Conservation (phyloP, 345 rosid species). For the Durio zibethinus region DNA sequence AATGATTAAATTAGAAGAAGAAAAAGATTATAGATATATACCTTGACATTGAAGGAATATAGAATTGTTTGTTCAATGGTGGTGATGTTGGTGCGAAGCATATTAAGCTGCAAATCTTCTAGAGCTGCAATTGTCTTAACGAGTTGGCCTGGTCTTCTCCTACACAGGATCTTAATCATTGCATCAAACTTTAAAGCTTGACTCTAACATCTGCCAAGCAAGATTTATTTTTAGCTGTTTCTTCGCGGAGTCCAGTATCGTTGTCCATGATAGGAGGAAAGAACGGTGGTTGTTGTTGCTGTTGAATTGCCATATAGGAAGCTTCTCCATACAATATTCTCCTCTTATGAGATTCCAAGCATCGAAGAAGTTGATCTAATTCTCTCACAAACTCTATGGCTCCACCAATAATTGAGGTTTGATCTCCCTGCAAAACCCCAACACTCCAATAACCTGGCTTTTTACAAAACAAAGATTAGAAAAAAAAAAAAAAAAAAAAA, state of each 20-base stretch:
- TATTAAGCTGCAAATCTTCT: conserved; percentile 82
- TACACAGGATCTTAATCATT: conserved; percentile 81
- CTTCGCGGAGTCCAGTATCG: conserved; percentile 53
- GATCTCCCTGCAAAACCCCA: conserved; percentile 62
- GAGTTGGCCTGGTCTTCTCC: conserved; percentile 91
- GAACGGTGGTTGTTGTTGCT: conserved; percentile 17
- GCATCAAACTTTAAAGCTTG: conserved; percentile 91
- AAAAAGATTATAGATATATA: conserved; percentile 38
- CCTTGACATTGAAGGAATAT: conserved; percentile 94
- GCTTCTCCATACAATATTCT: conserved; percentile 59
- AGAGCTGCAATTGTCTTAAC: conserved; percentile 83
- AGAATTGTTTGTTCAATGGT: conserved; percentile 95
- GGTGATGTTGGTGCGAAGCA: conserved; percentile 90
- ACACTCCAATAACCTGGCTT: background rate
- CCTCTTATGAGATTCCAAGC: conserved; percentile 87
- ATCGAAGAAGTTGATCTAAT: conserved; percentile 83
- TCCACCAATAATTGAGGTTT: conserved; percentile 97
- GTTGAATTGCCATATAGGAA: conserved; percentile 28
- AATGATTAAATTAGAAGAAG: background rate
- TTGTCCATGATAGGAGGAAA: conserved; percentile 36
- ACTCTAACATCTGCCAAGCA: conserved; percentile 88
- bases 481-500: too few species aligned
- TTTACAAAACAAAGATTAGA: too few species aligned
- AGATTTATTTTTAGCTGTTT: conserved; percentile 83
- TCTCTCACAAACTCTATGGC: conserved; percentile 94